Base-by-base conservation (phyloP, 495 filamentous ascomycete species). In the Pyronema domesticum region DNA sequence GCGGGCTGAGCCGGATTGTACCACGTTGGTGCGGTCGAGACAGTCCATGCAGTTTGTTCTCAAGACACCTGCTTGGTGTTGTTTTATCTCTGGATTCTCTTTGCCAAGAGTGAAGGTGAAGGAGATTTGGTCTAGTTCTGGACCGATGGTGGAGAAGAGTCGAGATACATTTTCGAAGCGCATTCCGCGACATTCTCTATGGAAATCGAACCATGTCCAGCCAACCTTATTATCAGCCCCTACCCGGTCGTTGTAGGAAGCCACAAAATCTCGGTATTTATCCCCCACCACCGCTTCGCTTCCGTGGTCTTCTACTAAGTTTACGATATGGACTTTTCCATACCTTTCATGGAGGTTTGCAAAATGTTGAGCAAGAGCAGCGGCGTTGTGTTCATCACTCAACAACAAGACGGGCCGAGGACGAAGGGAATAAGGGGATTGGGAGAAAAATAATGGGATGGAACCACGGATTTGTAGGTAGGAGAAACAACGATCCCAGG, bases 41-140 rank as follows among this genome's bases (percentile, higher is more conserved):
- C 89, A 96, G 62, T 96, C 89, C 89, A 96, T 96, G 67, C 89
- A 96, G 64, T 96, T 95, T 3, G 86, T 95, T 52, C 89, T 72
- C 11, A 95, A 62, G 10, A 94, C 76, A 2, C 88, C 89, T 15
- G 67, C 72, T 62, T 95, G 89, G 42, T 33, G 69, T 66, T 45
- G 49, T 34, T 36, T 43, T 9, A 3, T 58, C 6, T 79, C 56
- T 30, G 23, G 23, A 30, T 30, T 30, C 7, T 65, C 65, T 11
- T 73, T 75, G 23, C 74, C 68, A 13, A 72, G 69, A 37, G 78
- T 68, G 0, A 81, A 74, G 0, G 78, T 80, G 58, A 78, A 83
- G 8, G 83, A 80, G 9, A 53, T 80, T 5, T 72, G 67, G 51
- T 79, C 79, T 13, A 95, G 67, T 7, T 73, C 79, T 13, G 70